These are phyloP conservation scores for Arthrobotrys entomopaga DNA, from an alignment of 2,329 filamentous ascomycete species.

Conservation along the genomic window DNA sequence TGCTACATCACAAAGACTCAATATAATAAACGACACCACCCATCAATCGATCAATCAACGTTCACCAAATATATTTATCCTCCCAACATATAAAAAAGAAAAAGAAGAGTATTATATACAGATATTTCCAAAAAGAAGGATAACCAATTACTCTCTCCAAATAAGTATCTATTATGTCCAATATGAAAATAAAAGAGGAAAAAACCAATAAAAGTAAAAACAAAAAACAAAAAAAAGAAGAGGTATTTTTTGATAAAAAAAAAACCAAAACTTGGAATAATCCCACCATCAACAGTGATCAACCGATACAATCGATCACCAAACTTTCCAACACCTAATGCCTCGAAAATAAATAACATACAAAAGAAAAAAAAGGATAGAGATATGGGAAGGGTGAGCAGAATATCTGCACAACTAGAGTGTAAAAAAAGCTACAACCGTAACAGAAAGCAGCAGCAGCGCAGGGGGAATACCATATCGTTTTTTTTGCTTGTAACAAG, in stretches of 20 bases:
- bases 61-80: no score
- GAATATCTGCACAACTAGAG: not conserved
- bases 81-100: no score
- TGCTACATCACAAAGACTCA: no score
- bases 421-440: not conserved
- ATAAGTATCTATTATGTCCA: no score
- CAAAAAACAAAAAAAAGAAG: not conserved
- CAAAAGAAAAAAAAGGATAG: constrained; percentile 31
- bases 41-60: no score
- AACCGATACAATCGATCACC: constrained; percentile 20
- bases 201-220: constrained; percentile 15
- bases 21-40: no score
- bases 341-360: constrained; percentile 8
- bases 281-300: no score
- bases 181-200: constrained; percentile 5
- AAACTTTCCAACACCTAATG: not conserved
- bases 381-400: constrained; percentile 6
- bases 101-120: no score
- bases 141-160: no score
- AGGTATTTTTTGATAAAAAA: no score
- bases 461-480: constrained; percentile 6
- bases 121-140: no score
- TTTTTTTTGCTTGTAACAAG: not conserved
- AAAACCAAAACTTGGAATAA: no score
- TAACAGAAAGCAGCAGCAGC: constrained; percentile 11